Evolutionary conservation across 2,329 filamentous ascomycete species (phyloP).

Genomic region (Endocalyx cinctus): DNA sequence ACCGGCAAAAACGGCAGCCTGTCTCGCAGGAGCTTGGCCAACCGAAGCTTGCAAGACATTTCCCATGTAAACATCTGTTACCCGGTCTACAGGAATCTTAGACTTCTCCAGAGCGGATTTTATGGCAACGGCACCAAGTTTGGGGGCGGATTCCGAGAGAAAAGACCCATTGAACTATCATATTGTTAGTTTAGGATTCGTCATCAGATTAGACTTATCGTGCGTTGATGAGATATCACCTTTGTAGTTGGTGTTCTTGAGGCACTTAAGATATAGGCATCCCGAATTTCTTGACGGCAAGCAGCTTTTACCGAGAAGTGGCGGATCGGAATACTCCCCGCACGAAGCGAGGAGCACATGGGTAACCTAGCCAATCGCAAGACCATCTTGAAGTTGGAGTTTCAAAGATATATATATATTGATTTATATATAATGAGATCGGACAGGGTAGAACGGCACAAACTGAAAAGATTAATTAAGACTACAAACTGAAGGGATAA

Average conservation of each 20-base stretch:
- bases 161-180: constrained; percentile 92
- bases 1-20: constrained; percentile 85
- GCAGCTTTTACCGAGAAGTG: constrained; percentile 41
- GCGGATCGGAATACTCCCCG: constrained; percentile 27
- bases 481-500: background rate
- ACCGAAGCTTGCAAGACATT: constrained; percentile 82
- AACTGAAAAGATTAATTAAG: too few relatives aligned
- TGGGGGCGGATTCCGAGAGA: constrained; percentile 74
- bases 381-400: constrained; percentile 23
- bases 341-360: constrained; percentile 15
- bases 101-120: constrained; percentile 86
- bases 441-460: too few relatives aligned
- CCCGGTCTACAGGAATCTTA: constrained; percentile 71
- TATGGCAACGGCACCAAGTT: constrained; percentile 86
- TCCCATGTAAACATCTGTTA: constrained; percentile 95
- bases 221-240: too few relatives aligned
- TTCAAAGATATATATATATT: too few relatives aligned
- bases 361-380: constrained; percentile 17
- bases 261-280: constrained; percentile 91
- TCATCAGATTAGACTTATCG: too few relatives aligned
- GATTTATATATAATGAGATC: too few relatives aligned
- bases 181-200: too few relatives aligned
- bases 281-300: constrained; percentile 66
- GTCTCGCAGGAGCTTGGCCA: constrained; percentile 87
- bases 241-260: constrained; percentile 86